Base-by-base conservation (phyloP, 192 early-diverging fungal species). In the Coemansia sp. region DNA sequence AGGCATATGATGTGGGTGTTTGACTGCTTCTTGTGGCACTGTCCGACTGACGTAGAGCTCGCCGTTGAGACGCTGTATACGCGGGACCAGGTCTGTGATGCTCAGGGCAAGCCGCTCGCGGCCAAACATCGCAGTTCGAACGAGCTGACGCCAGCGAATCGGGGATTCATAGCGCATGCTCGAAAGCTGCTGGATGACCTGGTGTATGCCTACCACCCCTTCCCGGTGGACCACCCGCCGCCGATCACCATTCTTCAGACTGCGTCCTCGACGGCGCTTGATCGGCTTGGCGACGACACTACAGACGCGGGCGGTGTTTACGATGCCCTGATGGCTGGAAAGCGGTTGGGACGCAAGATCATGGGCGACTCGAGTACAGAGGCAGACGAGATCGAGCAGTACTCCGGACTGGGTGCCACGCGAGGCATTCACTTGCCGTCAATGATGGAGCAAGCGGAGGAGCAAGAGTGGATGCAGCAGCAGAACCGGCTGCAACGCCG, bases 11-110 rank as follows among this genome's bases (percentile, higher is more conserved):
- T 84, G 62, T 75, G 72, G 73, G 60, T 84, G 15, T 37, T 76
- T 27, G 82, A 84, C 49, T 67, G 77, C 32, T 46, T 84, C 29
- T 38, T 84, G 38, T 84, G 82, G 82, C 72, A 84, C 40, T 75
- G 62, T 14, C 82, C 82, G 38, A 79, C 73, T 17, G 82, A 84
- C 56, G 64, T 76, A 4, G 82, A 84, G 67, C 59, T 77, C 11
- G 71, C 80, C 14, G 53, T 77, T 17, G 80, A 83, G 9, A 68
- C 71, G 27, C 64, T 83, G 47, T 83, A 83, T 15, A 70, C 60
- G 46, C 64, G 56, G 9, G 32, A 38, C n/a, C 49, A 24, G 12
- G 27, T 35, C 31, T 29, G 59, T 6, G 31, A n/a, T 20, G 40
- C 35, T 38, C 20, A 22, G 32, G 32, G 36, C 56, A 58, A 38